These are phyloP conservation scores for Geotrichum ghanense DNA, from an alignment of 805 yeast species.

Conservation along the genomic window DNA sequence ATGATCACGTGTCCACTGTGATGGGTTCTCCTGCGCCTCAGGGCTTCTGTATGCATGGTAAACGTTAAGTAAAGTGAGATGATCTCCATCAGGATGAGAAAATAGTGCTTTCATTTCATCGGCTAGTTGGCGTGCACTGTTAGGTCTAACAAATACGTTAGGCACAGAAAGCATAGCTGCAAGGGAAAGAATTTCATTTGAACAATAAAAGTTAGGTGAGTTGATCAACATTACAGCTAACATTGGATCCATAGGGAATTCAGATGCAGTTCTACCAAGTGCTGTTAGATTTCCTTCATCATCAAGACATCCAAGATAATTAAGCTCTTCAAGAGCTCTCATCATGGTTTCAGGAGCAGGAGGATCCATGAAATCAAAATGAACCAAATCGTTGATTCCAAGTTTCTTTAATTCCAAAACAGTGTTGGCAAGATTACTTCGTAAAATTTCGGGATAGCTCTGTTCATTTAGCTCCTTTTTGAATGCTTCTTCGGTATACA, in stretches of 20 bases:
- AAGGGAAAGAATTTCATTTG: conserved; percentile 78
- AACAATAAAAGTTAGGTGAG: conserved; percentile 74
- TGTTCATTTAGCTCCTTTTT: conserved; percentile 89
- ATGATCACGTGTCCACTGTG: conserved; percentile 89
- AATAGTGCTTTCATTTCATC: conserved; percentile 81
- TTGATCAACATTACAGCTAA: conserved; percentile 87
- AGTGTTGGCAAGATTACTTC: conserved; percentile 84
- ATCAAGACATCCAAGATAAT: conserved; percentile 78
- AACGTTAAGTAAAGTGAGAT: conserved; percentile 79
- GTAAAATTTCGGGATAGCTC: conserved; percentile 87
- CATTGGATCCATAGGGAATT: conserved; percentile 93
- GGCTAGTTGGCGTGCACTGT: conserved; percentile 74
- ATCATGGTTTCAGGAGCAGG: conserved; percentile 99
- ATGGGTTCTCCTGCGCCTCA: conserved; percentile 45
- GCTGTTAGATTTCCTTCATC: conserved; percentile 89
- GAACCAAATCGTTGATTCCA: conserved; percentile 92
- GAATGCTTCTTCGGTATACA: conserved; percentile 95
- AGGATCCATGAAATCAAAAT: conserved; percentile 97
- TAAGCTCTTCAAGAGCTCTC: conserved; percentile 94
- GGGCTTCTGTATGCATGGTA: conserved; percentile 72
- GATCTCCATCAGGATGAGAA: conserved; percentile 94
- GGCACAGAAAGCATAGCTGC: conserved; percentile 91
- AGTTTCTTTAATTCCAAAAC: conserved; percentile 87
- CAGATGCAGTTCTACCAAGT: conserved; percentile 80
- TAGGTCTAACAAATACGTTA: conserved; percentile 88